Base-by-base conservation (phyloP, 1,284 basidiomycete genomes). In the Cutaneotrichosporon curvatum region DNA sequence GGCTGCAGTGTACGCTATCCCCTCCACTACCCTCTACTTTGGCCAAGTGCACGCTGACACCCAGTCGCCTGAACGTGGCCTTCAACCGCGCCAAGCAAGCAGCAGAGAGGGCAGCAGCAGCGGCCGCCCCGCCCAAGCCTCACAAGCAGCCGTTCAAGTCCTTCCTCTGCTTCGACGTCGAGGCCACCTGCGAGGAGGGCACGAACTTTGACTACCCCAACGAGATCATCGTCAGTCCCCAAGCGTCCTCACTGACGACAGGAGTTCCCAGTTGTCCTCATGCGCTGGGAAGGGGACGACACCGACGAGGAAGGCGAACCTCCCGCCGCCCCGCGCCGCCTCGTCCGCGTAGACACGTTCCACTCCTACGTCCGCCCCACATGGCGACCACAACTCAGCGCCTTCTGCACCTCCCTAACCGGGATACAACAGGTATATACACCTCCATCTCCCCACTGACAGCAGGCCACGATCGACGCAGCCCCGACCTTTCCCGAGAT, bases 301-400 rank as follows among this genome's bases (percentile, higher is more conserved):
- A 19, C 36, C 21, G 11, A 15, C 15, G n/a, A 20, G 21, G 22
- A 15, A 2, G 6, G 16, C 5, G 16, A 15, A 20, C 4, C 23
- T 6, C 23, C 19, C 23, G 21, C 35, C 4, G 8, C 16, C 14
- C 8, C 32, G 15, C 32, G 32, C 11, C 9, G 40, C 15, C 53
- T 59, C 37, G 53, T 45, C 46, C 59, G 53, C 21, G 49, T 65
- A 19, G 67, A 82, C 59, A 84, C 87, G 62, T 97, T 92, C 73
- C 83, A 87, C 55, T 83, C 81, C 53, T 95, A 86, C 65, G 89
- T 96, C 36, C 80, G 77, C 59, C 94, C 94, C 6, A 84, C 81
- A 2, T 96, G 89, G 86, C 76, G 79, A 39, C 90, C 91, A 0
- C 74, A 70, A 39, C 76, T 98, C 9, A 84, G 85, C 15, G 72